Conservation (phyloP, 257 asterid genomes). For the Capsicum chinense region DNA sequence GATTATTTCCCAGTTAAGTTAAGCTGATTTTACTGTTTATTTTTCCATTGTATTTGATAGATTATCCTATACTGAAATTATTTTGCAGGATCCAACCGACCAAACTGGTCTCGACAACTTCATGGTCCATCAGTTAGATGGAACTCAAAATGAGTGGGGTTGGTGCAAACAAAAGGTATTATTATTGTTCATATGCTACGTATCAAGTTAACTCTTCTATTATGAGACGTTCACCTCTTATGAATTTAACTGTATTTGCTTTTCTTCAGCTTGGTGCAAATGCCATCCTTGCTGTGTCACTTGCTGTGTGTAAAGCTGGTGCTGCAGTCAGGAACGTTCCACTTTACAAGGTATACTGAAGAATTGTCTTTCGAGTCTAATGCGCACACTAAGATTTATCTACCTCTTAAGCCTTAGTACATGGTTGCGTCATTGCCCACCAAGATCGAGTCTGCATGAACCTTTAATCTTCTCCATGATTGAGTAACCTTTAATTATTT, state of each 20-base stretch:
- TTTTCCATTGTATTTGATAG: not conserved
- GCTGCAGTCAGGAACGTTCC: constrained; percentile 79
- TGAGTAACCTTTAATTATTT: too few relatives aligned
- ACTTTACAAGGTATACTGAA: constrained; percentile 70
- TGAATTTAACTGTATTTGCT: constrained; percentile 17
- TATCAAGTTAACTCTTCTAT: not conserved
- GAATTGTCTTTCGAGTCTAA: not conserved
- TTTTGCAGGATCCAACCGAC: constrained; percentile 79
- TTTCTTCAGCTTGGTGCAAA: constrained; percentile 90
- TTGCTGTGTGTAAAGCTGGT: constrained; percentile 96
- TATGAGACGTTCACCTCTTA: not conserved
- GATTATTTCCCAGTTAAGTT: not conserved
- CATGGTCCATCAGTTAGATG: constrained; percentile 97
- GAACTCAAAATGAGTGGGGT: constrained; percentile 98
- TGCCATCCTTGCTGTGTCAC: constrained; percentile 95
- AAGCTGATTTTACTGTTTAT: not conserved
- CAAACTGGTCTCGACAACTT: constrained; percentile 81
- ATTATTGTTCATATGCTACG: not conserved
- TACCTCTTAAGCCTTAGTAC: not conserved
- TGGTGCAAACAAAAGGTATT: constrained; percentile 99
- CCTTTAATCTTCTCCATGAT: not conserved
- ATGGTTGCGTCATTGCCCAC: too few relatives aligned
- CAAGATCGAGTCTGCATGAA: not conserved
- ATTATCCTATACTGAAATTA: not conserved
- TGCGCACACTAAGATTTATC: not conserved